Conservation (phyloP, 352 stramenopile species). For the Aphanomyces cochlioides region DNA sequence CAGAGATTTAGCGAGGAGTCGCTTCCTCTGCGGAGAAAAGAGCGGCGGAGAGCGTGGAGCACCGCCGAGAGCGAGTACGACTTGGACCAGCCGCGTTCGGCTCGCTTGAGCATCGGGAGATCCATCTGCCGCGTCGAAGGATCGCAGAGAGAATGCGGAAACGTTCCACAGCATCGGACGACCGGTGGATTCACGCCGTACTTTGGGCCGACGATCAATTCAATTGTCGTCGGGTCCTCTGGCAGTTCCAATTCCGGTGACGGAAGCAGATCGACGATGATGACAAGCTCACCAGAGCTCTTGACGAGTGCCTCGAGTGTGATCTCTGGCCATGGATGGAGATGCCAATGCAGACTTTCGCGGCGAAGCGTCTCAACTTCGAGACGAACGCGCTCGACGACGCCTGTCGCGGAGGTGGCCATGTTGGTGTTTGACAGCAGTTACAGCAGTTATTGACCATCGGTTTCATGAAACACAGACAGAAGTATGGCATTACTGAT, state of each 20-base stretch:
- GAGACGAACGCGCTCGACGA: constrained; percentile 7
- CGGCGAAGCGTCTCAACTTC: constrained; percentile 5
- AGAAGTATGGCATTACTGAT: too few relatives aligned
- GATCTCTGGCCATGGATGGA: background rate
- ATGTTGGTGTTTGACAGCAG: background rate
- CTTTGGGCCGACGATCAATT: constrained; percentile 17
- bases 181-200: constrained; percentile 16
- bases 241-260: constrained; percentile 7
- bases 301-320: background rate
- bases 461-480: too few relatives aligned
- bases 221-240: background rate
- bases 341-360: background rate
- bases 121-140: constrained; percentile 4
- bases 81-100: constrained; percentile 21
- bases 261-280: constrained; percentile 1
- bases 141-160: background rate
- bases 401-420: background rate
- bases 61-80: constrained; percentile 20
- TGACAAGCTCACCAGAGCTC: background rate
- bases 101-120: constrained; percentile 14
- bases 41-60: constrained; percentile 2
- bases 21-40: background rate
- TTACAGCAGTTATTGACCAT: background rate
- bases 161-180: constrained; percentile 19
- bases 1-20: background rate